These are phyloP conservation scores for Neurospora sp. DNA, from an alignment of 495 filamentous ascomycete genomes.

Conservation along the genomic window DNA sequence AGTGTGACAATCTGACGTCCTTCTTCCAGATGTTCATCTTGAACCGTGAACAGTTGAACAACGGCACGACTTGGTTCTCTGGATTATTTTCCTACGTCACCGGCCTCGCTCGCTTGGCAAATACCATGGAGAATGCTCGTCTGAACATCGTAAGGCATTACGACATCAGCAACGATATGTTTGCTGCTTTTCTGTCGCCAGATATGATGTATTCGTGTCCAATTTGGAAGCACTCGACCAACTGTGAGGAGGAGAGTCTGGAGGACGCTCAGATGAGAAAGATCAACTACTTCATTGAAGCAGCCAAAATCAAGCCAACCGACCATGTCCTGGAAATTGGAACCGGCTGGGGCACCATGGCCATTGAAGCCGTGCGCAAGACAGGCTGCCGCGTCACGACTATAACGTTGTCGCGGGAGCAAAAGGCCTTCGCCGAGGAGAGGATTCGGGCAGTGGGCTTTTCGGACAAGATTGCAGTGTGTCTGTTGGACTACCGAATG, in stretches of 20 bases:
- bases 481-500: constrained; percentile 51
- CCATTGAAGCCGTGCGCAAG: constrained; percentile 47
- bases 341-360: constrained; percentile 60
- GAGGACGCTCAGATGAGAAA: constrained; percentile 58
- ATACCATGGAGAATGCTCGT: constrained; percentile 54
- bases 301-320: constrained; percentile 45
- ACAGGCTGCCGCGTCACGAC: constrained; percentile 56
- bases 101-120: constrained; percentile 45
- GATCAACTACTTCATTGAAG: constrained; percentile 49
- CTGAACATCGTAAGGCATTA: constrained; percentile 63
- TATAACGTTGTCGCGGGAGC: constrained; percentile 50
- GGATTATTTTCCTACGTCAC: constrained; percentile 40
- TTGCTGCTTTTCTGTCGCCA: constrained; percentile 57
- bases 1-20: constrained; percentile 48
- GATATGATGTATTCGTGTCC: constrained; percentile 74
- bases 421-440: constrained; percentile 50
- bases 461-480: constrained; percentile 42
- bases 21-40: constrained; percentile 63
- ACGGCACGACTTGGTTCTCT: constrained; percentile 51
- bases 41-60: constrained; percentile 44
- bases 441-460: constrained; percentile 45
- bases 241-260: constrained; percentile 36
- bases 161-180: constrained; percentile 66
- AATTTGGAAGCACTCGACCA: constrained; percentile 41
- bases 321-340: constrained; percentile 64